Evolutionary conservation across 228 moss, liverwort and hornwort genomes (phyloP).

Genomic region (Sphagnum magellanicum): DNA sequence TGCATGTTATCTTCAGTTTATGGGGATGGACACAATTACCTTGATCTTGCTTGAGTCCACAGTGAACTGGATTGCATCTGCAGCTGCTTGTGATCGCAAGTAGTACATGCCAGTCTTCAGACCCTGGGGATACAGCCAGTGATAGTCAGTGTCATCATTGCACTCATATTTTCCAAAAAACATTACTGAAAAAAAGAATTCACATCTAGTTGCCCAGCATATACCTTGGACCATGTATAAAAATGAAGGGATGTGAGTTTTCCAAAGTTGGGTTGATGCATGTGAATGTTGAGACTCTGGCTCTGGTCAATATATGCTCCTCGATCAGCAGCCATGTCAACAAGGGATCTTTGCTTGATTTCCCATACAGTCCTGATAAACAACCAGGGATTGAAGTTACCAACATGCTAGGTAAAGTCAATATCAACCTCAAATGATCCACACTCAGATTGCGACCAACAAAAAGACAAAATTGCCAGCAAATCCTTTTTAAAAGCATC

Average conservation of each 20-base stretch:
- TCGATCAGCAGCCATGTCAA: conserved; percentile 92
- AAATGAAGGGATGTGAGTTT: conserved; percentile 92
- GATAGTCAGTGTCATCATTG: too few species aligned
- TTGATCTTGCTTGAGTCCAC: conserved; percentile 53
- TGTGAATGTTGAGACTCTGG: conserved; percentile 91
- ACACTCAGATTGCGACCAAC: too few species aligned
- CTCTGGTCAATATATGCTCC: conserved; percentile 94
- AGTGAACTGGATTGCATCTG: conserved; percentile 90
- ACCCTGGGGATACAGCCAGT: conserved; percentile 21
- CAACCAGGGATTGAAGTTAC: too few species aligned
- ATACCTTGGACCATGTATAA: conserved; percentile 76
- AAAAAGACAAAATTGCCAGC: too few species aligned
- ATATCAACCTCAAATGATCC: too few species aligned
- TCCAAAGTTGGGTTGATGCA: conserved; percentile 88
- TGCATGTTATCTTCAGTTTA: too few species aligned
- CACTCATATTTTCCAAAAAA: too few species aligned
- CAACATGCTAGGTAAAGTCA: too few species aligned
- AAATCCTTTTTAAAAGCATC: too few species aligned
- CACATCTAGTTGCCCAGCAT: background rate
- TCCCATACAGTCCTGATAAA: conserved; percentile 78
- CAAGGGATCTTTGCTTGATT: conserved; percentile 84
- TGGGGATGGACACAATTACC: conserved; percentile 18
- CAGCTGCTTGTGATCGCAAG: conserved; percentile 79
- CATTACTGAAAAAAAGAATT: too few species aligned
- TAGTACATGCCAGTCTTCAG: conserved; percentile 99